Percentiles rank a stretch among this genome's conserved stretches.
Evolutionary conservation across 1,284 basidiomycete species (phyloP).

Genomic region (Ustilago curta): DNA sequence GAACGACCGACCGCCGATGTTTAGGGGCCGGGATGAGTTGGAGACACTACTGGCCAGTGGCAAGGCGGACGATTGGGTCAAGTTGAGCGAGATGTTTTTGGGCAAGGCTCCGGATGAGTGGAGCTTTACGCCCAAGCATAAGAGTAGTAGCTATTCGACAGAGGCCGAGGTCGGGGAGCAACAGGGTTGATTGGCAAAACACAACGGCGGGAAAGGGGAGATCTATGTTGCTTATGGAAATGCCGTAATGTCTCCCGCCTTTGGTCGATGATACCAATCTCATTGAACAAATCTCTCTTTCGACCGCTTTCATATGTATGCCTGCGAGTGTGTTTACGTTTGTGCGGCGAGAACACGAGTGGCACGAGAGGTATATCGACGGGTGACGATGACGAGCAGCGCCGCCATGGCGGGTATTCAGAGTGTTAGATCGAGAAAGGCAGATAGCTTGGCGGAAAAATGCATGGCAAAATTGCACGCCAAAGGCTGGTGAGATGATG

Average conservation of each 20-base stretch:
- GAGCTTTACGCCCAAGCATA: slow-evolving; percentile 73
- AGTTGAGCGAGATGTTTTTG: slow-evolving; percentile 92
- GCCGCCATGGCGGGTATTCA: too few species aligned
- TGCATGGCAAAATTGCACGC: too few species aligned
- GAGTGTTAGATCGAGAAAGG: too few species aligned
- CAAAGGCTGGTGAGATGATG: too few species aligned
- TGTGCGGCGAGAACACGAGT: too few species aligned
- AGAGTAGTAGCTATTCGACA: slow-evolving; percentile 37
- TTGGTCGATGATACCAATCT: too few species aligned
- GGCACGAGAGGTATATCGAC: too few species aligned
- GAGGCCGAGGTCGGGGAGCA: slow-evolving; percentile 30
- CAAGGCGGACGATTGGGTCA: slow-evolving; percentile 91
- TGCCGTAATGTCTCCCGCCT: not conserved
- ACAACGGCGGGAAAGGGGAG: not conserved
- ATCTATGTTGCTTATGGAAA: not conserved
- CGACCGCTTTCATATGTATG: too few species aligned
- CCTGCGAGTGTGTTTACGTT: too few species aligned
- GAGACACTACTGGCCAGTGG: slow-evolving; percentile 82
- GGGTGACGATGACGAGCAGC: too few species aligned
- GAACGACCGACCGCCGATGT: slow-evolving; percentile 90
- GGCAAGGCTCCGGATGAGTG: slow-evolving; percentile 76
- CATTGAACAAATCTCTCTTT: too few species aligned
- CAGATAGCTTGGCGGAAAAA: too few species aligned
- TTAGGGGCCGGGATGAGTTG: slow-evolving; percentile 85
- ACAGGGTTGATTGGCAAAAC: slow-evolving; percentile 33